phyloP scores from a whole-genome alignment of 345 rosid genomes.

The Firmiana major region DNA sequence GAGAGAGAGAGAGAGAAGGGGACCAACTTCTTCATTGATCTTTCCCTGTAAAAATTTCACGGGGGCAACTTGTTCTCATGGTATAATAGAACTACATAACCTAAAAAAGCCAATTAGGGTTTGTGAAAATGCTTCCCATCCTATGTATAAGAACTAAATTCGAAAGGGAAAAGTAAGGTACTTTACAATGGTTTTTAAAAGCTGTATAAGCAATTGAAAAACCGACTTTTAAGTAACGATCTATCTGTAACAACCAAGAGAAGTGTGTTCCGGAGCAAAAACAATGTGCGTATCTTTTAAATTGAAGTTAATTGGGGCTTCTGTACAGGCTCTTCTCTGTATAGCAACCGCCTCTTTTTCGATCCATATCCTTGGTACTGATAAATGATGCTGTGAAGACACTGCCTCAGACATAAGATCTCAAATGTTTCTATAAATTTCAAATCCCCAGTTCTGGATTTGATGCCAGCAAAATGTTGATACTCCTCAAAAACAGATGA shows the following conservation, averaged over 20 bases:
- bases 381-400: constrained; percentile 63
- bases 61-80: neutral
- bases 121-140: neutral
- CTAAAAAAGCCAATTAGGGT: neutral
- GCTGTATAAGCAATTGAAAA: neutral
- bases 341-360: constrained; percentile 63
- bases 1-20: neutral
- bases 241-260: neutral
- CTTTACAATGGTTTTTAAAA: neutral
- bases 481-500: constrained; percentile 73
- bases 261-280: neutral
- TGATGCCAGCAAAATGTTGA: constrained; percentile 55
- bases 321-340: constrained; percentile 50
- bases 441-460: constrained; percentile 53
- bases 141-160: neutral
- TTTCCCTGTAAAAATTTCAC: neutral
- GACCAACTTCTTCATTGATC: neutral
- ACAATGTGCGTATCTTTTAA: neutral
- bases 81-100: neutral
- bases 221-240: too few relatives aligned
- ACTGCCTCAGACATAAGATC: constrained; percentile 41
- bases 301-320: constrained; percentile 45
- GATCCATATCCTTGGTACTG: constrained; percentile 71
- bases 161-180: neutral
- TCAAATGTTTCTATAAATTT: constrained; percentile 63